phyloP scores from a whole-genome alignment of 2,329 filamentous ascomycete genomes.

The Cercospora zeae-maydis region DNA sequence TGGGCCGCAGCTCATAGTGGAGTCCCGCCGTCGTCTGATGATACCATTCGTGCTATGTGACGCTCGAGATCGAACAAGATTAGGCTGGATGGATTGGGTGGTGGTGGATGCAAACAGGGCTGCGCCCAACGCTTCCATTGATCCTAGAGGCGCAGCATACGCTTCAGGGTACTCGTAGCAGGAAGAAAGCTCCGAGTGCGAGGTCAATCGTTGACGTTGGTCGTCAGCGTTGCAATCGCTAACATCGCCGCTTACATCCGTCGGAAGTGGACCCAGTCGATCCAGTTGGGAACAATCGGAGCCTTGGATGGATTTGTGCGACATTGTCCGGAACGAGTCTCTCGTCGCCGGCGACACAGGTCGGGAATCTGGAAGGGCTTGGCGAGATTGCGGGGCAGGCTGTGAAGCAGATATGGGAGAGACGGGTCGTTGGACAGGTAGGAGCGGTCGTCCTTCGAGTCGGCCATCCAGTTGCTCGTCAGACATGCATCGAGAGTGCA shows the following conservation, averaged over 20 bases:
- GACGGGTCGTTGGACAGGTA: constrained; percentile 12
- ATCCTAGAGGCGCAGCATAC: constrained; percentile 13
- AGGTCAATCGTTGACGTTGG: not conserved
- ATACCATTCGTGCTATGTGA: not conserved
- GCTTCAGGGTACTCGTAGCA: constrained; percentile 12
- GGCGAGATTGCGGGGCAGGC: constrained; percentile 3
- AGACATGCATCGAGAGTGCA: constrained; percentile 32
- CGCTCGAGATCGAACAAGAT: not conserved
- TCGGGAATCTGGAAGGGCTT: not conserved
- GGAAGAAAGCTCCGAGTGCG: not conserved
- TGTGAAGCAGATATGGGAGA: constrained; percentile 3
- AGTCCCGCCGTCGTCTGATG: not conserved
- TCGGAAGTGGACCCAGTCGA: constrained; percentile 2
- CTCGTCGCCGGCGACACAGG: constrained; percentile 12
- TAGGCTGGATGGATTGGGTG: not conserved
- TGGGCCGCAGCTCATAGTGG: constrained; percentile 16
- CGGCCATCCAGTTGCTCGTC: constrained; percentile 31
- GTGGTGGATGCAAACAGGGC: constrained; percentile 13
- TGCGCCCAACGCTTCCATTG: constrained; percentile 12
- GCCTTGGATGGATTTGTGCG: constrained; percentile 5
- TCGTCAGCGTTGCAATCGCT: not conserved
- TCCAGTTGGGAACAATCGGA: constrained; percentile 15
- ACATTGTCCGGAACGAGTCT: not conserved
- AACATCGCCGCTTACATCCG: not conserved
- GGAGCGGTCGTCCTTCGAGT: constrained; percentile 22